A percentile compares a stretch with the other conserved stretches of the same genome.
Evolutionary conservation across 495 filamentous ascomycete species (phyloP).

Genomic region (Aspergillus avenaceus): DNA sequence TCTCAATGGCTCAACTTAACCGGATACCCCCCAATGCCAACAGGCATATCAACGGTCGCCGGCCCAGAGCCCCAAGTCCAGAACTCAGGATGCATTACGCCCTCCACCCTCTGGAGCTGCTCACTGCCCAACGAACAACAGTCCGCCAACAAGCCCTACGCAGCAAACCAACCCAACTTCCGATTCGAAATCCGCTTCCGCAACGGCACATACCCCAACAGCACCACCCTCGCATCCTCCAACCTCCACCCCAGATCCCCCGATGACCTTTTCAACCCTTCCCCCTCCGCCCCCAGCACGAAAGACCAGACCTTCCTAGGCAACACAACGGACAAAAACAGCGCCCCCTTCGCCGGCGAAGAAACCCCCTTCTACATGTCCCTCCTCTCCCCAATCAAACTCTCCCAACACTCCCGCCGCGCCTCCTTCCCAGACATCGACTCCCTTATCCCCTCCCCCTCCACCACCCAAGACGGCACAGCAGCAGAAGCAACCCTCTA

Average conservation of each 20-base stretch:
- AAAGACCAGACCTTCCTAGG: slow-evolving; percentile 75
- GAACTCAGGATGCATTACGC: slow-evolving; percentile 61
- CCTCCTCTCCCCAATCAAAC: slow-evolving; percentile 31
- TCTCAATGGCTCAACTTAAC: slow-evolving; percentile 79
- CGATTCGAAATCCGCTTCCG: slow-evolving; percentile 73
- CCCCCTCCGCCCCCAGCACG: slow-evolving; percentile 59
- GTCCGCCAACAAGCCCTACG: slow-evolving; percentile 52
- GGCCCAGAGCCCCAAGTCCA: slow-evolving; percentile 55
- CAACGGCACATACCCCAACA: slow-evolving; percentile 57
- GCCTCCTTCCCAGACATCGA: slow-evolving; percentile 59
- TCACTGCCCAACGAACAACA: slow-evolving; percentile 73
- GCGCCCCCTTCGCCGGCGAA: slow-evolving; percentile 50
- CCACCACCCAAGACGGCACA: too few species aligned
- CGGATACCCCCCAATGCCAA: slow-evolving; percentile 79
- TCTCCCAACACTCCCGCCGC: slow-evolving; percentile 13
- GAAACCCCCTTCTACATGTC: slow-evolving; percentile 51
- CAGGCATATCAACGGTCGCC: slow-evolving; percentile 71
- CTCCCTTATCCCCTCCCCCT: too few species aligned
- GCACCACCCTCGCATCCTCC: slow-evolving; percentile 25
- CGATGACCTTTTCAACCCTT: slow-evolving; percentile 43
- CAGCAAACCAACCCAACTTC: slow-evolving; percentile 68
- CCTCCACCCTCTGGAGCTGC: slow-evolving; percentile 77
- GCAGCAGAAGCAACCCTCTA: slow-evolving; percentile 65
- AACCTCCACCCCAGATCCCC: slow-evolving; percentile 17
- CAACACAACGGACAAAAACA: slow-evolving; percentile 73